Percentiles rank a stretch among this genome's conserved stretches.
phyloP scores from a whole-genome alignment of 2,329 filamentous ascomycete species.

The Fusarium nanum region DNA sequence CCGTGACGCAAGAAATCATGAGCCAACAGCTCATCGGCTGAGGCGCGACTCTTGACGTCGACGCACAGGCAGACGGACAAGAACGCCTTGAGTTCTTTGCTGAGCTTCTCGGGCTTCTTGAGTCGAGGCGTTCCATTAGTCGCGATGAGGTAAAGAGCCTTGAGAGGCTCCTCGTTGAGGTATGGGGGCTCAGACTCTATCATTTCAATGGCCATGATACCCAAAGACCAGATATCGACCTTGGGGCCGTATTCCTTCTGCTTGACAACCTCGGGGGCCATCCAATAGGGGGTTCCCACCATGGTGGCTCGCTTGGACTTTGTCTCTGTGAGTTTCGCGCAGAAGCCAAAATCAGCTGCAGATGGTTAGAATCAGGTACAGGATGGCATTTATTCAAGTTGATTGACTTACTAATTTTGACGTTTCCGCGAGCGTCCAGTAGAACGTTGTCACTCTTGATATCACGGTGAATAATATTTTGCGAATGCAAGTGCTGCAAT shows the following conservation, averaged over 20 bases:
- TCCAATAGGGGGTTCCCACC: slow-evolving; percentile 99
- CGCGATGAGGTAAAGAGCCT: slow-evolving; percentile 96
- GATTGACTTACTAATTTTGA: slow-evolving; percentile 87
- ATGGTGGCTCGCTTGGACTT: slow-evolving; percentile 98
- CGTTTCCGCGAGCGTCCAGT: slow-evolving; percentile 91
- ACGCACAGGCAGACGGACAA: slow-evolving; percentile 96
- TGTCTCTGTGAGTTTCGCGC: slow-evolving; percentile 95
- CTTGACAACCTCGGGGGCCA: slow-evolving; percentile 99
- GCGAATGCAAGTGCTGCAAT: slow-evolving; percentile 90
- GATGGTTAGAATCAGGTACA: slow-evolving; percentile 27
- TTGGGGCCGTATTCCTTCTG: slow-evolving; percentile 99
- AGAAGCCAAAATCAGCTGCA: slow-evolving; percentile 98
- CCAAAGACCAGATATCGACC: slow-evolving; percentile 98
- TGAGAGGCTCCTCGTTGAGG: slow-evolving; percentile 96
- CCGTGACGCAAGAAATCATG: slow-evolving; percentile 97
- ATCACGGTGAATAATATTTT: slow-evolving; percentile 98
- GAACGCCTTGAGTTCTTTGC: slow-evolving; percentile 98
- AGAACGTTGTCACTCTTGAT: slow-evolving; percentile 99
- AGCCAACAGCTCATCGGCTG: slow-evolving; percentile 86
- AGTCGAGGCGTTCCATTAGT: slow-evolving; percentile 96
- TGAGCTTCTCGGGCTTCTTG: slow-evolving; percentile 98
- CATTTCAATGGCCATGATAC: slow-evolving; percentile 99
- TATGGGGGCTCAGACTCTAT: slow-evolving; percentile 98
- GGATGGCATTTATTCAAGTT: background rate
- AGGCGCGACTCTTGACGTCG: slow-evolving; percentile 93